These are phyloP conservation scores for Polychytrium aggregatum DNA, from an alignment of 192 early-diverging fungal species.

Conservation along the genomic window DNA sequence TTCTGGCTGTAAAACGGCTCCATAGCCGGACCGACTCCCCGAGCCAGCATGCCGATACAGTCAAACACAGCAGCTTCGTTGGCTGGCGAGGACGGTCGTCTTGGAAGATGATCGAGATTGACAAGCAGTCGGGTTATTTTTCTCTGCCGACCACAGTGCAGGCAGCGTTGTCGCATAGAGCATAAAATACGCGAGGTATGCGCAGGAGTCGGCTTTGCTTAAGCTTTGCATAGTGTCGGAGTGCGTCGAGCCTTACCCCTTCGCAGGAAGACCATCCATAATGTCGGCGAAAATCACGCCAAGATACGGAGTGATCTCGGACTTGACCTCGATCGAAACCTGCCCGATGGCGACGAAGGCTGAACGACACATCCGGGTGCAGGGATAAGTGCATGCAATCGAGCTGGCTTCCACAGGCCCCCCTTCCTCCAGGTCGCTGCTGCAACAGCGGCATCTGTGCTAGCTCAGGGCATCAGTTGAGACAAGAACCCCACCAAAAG, in stretches of 20 bases:
- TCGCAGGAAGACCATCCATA: slow-evolving; percentile 51
- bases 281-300: slow-evolving; percentile 57
- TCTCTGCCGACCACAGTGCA: too few species aligned
- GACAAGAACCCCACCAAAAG: slow-evolving; percentile 10
- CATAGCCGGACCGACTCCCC: slow-evolving; percentile 71
- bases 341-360: slow-evolving; percentile 68
- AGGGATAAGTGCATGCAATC: too few species aligned
- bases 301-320: slow-evolving; percentile 58
- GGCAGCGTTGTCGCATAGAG: too few species aligned
- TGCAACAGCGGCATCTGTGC: too few species aligned
- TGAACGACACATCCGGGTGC: slow-evolving; percentile 7
- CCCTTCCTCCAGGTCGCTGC: too few species aligned
- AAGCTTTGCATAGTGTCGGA: too few species aligned
- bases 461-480: slow-evolving; percentile 1
- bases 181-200: too few species aligned
- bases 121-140: too few species aligned
- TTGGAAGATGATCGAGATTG: too few species aligned
- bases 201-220: too few species aligned
- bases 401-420: too few species aligned
- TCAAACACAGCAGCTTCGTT: slow-evolving; percentile 60
- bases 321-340: slow-evolving; percentile 55
- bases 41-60: slow-evolving; percentile 67
- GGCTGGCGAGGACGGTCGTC: slow-evolving; percentile 37
- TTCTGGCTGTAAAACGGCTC: slow-evolving; percentile 70
- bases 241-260: slow-evolving; percentile 22